These are phyloP conservation scores for Houttuynia cordata DNA, from an alignment of 164 flowering plant species.

Conservation along the genomic window DNA sequence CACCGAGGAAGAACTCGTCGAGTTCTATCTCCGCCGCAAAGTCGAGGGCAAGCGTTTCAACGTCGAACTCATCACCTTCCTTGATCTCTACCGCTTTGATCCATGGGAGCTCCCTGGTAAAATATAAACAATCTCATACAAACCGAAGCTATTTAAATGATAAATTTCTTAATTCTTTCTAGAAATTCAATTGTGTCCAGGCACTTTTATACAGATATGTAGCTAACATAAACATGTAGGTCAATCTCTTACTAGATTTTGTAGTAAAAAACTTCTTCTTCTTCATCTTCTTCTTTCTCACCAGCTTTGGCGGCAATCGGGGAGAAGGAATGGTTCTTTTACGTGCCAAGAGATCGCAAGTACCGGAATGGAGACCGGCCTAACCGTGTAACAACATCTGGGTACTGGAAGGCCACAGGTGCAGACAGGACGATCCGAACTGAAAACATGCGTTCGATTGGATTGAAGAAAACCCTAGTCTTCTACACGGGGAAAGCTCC, in stretches of 20 bases:
- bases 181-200: too few species aligned
- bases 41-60: slow-evolving; percentile 91
- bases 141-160: not conserved
- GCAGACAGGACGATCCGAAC: slow-evolving; percentile 82
- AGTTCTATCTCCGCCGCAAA: slow-evolving; percentile 95
- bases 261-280: not conserved
- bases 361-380: slow-evolving; percentile 94
- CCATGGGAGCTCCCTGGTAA: slow-evolving; percentile 99
- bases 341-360: slow-evolving; percentile 91
- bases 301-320: slow-evolving; percentile 90
- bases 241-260: not conserved
- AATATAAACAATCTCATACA: not conserved
- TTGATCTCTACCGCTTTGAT: slow-evolving; percentile 91
- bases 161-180: not conserved
- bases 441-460: slow-evolving; percentile 54
- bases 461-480: slow-evolving; percentile 91
- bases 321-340: slow-evolving; percentile 97
- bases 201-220: too few species aligned
- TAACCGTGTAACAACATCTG: slow-evolving; percentile 87
- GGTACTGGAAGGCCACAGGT: slow-evolving; percentile 98
- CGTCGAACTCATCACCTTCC: slow-evolving; percentile 83
- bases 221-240: too few species aligned
- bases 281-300: not conserved
- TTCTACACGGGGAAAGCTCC: slow-evolving; percentile 98
- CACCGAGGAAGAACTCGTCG: slow-evolving; percentile 92